Conservation (phyloP, 176 grass and related monocot species). For the Aegilops bicornis region DNA sequence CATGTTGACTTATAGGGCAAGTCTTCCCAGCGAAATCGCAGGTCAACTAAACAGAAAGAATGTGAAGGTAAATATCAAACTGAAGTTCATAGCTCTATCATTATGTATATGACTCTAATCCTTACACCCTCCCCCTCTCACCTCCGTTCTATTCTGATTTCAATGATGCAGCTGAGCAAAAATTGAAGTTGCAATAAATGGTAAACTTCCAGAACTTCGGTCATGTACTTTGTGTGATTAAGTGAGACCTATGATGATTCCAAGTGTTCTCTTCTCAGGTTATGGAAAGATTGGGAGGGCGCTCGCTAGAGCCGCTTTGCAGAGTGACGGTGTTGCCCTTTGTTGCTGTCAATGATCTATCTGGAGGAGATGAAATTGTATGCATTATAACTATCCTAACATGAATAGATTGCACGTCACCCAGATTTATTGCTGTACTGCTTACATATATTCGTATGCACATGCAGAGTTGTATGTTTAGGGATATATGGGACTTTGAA, state of each 20-base stretch:
- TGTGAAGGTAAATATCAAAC: neutral
- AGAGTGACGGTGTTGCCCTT: neutral
- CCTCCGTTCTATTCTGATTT: neutral
- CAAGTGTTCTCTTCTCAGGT: neutral
- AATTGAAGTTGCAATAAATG: neutral
- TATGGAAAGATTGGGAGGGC: neutral
- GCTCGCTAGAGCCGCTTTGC: neutral
- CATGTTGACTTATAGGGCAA: neutral
- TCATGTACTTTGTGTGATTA: neutral
- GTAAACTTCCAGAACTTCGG: neutral
- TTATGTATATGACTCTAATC: neutral
- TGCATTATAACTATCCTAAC: neutral
- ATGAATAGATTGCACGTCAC: neutral
- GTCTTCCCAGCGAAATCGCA: neutral
- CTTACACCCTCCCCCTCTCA: neutral
- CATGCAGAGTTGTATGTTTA: conserved; percentile 12
- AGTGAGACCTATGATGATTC: neutral
- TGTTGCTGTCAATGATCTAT: neutral
- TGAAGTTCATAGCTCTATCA: neutral
- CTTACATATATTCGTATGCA: neutral
- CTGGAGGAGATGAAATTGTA: neutral
- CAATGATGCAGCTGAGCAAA: neutral
- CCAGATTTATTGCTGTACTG: neutral
- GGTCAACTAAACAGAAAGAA: neutral
- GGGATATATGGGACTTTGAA: neutral